These are phyloP conservation scores for Colletotrichum liaoningense DNA, from an alignment of 2,329 filamentous ascomycete genomes.

Conservation along the genomic window DNA sequence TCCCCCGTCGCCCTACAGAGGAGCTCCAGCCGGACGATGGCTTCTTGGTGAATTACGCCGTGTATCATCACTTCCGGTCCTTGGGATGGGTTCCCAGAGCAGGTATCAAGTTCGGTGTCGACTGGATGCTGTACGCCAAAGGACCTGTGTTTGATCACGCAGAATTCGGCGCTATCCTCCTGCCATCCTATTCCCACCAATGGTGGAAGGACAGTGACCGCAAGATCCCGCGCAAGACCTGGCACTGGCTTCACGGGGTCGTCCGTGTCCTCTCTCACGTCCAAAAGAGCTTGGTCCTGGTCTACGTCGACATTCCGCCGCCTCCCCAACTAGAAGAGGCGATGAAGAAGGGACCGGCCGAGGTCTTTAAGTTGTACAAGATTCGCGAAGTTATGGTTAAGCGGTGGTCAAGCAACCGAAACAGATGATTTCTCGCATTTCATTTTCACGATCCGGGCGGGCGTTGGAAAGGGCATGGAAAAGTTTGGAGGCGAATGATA, in stretches of 20 bases:
- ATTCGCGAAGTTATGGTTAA: constrained; percentile 84
- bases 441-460: background rate
- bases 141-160: constrained; percentile 96
- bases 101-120: constrained; percentile 94
- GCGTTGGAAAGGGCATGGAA: constrained; percentile 7
- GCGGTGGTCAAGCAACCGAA: constrained; percentile 88
- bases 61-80: constrained; percentile 96
- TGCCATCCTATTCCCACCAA: constrained; percentile 82
- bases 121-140: constrained; percentile 93
- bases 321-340: constrained; percentile 62
- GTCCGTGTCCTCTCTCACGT: constrained; percentile 92
- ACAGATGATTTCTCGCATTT: constrained; percentile 49
- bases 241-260: constrained; percentile 89
- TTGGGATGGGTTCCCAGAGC: constrained; percentile 94
- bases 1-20: constrained; percentile 64
- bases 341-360: constrained; percentile 63
- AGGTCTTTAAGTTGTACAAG: constrained; percentile 75
- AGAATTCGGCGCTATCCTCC: constrained; percentile 87
- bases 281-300: constrained; percentile 87
- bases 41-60: constrained; percentile 88
- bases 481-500: background rate
- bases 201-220: constrained; percentile 75
- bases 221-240: constrained; percentile 63
- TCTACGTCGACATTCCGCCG: constrained; percentile 91
- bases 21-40: constrained; percentile 78